Percentiles rank a stretch among this genome's conserved stretches.
These are phyloP conservation scores for Simplicillium aogashimaense DNA, from an alignment of 2,329 filamentous ascomycete genomes.

Conservation along the genomic window DNA sequence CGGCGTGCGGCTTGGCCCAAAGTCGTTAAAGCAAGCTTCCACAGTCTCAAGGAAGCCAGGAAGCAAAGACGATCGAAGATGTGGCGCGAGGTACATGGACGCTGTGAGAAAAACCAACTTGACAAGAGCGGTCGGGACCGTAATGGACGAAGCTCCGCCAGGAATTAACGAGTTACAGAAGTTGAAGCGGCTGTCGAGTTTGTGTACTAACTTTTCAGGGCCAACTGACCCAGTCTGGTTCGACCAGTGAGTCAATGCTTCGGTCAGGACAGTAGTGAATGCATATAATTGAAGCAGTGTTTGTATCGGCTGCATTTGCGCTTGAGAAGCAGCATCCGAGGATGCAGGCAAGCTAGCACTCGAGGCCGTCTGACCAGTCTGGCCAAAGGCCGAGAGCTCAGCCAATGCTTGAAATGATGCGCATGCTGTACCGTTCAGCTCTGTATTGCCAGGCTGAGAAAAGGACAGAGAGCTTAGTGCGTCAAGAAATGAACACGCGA, in stretches of 20 bases:
- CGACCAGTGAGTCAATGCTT: constrained; percentile 1
- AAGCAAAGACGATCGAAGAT: constrained; percentile 22
- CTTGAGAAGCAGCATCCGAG: too few species aligned
- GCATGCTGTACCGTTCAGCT: too few species aligned
- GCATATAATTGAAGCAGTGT: too few species aligned
- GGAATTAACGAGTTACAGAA: constrained; percentile 29
- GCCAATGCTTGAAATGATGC: too few species aligned
- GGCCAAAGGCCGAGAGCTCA: too few species aligned
- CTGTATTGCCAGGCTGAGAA: too few species aligned
- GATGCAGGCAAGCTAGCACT: too few species aligned
- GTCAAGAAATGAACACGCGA: neutral
- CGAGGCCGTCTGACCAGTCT: too few species aligned
- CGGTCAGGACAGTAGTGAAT: too few species aligned
- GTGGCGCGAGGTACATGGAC: constrained; percentile 20
- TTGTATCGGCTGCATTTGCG: too few species aligned
- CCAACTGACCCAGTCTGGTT: constrained; percentile 8
- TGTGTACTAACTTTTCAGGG: constrained; percentile 20
- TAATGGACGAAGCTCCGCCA: constrained; percentile 19
- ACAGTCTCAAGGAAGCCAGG: constrained; percentile 25
- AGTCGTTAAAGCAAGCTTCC: constrained; percentile 19
- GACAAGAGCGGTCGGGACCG: constrained; percentile 25
- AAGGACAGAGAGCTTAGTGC: too few species aligned
- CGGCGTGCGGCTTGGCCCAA: constrained; percentile 22
- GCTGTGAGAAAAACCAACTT: constrained; percentile 26
- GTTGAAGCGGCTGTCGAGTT: constrained; percentile 21